Evolutionary conservation across 371 early-diverging fungal genomes (phyloP), one percentile per base, ranked within the genome.

Genomic region (Rhizopus arrhizus): DNA sequence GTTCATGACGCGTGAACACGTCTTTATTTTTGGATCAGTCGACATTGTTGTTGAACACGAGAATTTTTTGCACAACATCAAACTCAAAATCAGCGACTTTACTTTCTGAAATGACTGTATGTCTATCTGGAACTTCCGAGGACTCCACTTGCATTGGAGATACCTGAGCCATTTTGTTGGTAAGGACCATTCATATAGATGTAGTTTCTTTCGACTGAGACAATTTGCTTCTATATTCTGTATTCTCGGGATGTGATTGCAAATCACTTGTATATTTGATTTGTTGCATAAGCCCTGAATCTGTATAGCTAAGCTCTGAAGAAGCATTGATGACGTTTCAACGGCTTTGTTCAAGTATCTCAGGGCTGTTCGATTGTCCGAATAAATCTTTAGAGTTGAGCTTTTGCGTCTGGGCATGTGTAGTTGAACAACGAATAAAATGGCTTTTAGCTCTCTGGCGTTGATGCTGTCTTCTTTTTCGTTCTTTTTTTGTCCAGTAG

Each of bases 391-490:
- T 4, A 63, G 58, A 13, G 48, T 45, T 2, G 32, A 58, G 5
- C 43, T 50, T 53, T 12, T 3, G 54, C 11, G 40, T 16, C 38
- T 59, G 48, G 47, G 61, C 40, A 50, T 33, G 43, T 53, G 56
- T 10, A 72, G 3, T 43, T 43, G 12, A 3, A 43, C 6, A 13
- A 61, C 68, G 31, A 53, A 65, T 0, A 33, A 45, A 7, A 72
- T 64, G 2, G 65, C 50, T 22, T 34, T 36, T 33, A 72, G 42
- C 28, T 67, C 68, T 9, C 66, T 35, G 2, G 65, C 72, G 15
- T 66, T 71, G n/a, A 62, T 65, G 0, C 64, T 64, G 0, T 36
- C 2, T 13, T 52, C 45, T 36, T 33, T 56, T 22, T 22, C 2
- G 0, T 53, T 67, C 65, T 36, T 7, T 15, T 10, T 43, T 6